Percentiles rank a stretch among this genome's conserved stretches.
Evolutionary conservation across 75 land plant species (phyloP).

Genomic region (Gnetum montanum): DNA sequence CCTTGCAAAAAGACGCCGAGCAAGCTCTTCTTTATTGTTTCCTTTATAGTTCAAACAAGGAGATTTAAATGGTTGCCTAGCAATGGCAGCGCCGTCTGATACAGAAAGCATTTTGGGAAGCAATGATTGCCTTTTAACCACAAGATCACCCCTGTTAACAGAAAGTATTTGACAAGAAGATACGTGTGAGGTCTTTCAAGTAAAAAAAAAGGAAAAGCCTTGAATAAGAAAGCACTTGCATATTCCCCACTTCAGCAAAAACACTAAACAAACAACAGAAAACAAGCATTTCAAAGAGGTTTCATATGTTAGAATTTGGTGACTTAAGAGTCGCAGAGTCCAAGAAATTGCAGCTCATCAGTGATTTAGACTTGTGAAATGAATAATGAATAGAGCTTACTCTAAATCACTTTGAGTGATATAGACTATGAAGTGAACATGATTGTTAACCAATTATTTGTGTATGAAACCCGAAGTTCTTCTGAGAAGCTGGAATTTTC

Average conservation of each 20-base stretch:
- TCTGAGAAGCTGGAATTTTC: too few relatives aligned
- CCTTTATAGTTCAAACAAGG: slow-evolving; percentile 46
- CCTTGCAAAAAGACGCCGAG: slow-evolving; percentile 76
- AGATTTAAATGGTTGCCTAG: slow-evolving; percentile 87
- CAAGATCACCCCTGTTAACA: slow-evolving; percentile 67
- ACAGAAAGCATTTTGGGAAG: slow-evolving; percentile 85
- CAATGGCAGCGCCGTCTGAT: slow-evolving; percentile 57
- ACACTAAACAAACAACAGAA: not conserved
- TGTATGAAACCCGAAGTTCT: too few relatives aligned
- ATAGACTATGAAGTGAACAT: too few relatives aligned
- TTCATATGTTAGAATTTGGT: too few relatives aligned
- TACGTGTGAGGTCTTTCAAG: not conserved
- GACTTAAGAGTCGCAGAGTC: not conserved
- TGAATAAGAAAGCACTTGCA: not conserved
- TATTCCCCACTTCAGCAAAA: not conserved
- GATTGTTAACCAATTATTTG: too few relatives aligned
- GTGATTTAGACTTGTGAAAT: too few relatives aligned
- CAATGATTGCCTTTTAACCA: slow-evolving; percentile 73
- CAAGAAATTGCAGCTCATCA: slow-evolving; percentile 4
- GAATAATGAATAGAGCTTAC: too few relatives aligned
- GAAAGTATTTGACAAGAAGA: too few relatives aligned
- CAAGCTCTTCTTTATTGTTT: slow-evolving; percentile 47
- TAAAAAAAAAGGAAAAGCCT: not conserved
- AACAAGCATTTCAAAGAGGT: too few relatives aligned
- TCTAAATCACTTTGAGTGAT: too few relatives aligned